Evolutionary conservation across 2,329 filamentous ascomycete genomes (phyloP).

Genomic region (Bipolaris cookei): DNA sequence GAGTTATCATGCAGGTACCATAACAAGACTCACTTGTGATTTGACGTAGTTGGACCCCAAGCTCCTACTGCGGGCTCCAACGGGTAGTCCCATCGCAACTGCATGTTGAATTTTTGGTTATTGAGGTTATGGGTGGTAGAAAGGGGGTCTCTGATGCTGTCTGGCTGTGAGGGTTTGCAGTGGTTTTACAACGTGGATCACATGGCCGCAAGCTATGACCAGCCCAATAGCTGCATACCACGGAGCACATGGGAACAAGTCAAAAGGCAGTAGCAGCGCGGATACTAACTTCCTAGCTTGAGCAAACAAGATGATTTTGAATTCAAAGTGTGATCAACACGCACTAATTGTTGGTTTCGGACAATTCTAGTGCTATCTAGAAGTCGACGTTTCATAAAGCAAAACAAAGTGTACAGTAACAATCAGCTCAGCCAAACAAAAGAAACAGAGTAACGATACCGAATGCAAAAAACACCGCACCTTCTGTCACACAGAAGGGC

Average conservation of each 20-base stretch:
- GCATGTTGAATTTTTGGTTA: slow-evolving; percentile 19
- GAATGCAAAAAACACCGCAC: neutral
- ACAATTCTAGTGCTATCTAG: no score
- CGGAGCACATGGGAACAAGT: neutral
- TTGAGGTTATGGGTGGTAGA: neutral
- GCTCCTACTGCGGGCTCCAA: slow-evolving; percentile 26
- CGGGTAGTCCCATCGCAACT: slow-evolving; percentile 37
- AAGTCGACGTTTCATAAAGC: no score
- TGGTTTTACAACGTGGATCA: neutral
- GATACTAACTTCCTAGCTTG: neutral
- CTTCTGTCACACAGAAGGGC: neutral
- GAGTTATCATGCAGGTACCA: slow-evolving; percentile 10
- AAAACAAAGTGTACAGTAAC: no score
- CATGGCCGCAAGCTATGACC: slow-evolving; percentile 5
- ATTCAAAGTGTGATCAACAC: no score
- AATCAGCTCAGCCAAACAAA: no score
- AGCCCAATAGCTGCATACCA: neutral
- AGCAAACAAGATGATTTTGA: neutral
- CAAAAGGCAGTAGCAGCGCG: neutral
- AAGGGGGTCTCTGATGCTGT: neutral
- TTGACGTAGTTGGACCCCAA: slow-evolving; percentile 40
- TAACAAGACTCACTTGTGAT: slow-evolving; percentile 40
- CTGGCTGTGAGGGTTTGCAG: neutral
- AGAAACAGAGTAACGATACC: no score
- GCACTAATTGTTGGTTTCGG: no score